Evolutionary conservation across 352 stramenopile genomes (phyloP), one percentile per base, ranked within the genome.

Genomic region (Peronospora destructor): DNA sequence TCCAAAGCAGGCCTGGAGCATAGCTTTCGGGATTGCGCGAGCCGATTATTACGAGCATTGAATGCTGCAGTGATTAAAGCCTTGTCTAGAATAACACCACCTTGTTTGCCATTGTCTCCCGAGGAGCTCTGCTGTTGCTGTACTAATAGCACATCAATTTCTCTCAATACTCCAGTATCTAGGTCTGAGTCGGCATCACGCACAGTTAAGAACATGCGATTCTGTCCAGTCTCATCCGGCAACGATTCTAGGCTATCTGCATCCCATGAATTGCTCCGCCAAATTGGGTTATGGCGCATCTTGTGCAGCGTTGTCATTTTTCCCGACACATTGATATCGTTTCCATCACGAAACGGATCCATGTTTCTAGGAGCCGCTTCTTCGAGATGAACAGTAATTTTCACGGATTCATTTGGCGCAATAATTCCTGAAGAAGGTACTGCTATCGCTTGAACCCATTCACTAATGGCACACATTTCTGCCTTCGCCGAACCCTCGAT

Each of bases 261-360:
- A 41, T 84, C 81, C 81, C 81, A 92, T 9, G 81, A 92, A 49
- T 87, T 92, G 44, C 78, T 92, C 50, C 81, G 48, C 81, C 81
- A 92, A 4, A 66, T 85, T 38, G 78, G 81, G 49, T 92, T 76
- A 40, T 87, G 77, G 2, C 80, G 72, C 66, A 87, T 79, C 55
- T 87, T 87, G 49, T 86, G 81, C 21, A 88, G 50, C 16, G 77
- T 37, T 17, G 74, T 55, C 26, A 54, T 48, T 32, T 74, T 73
- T 25, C 41, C 55, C 6, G 61, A 65, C 21, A 56, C 37, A n/a
- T 47, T 73, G 14, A 37, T 56, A 26, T 68, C 65, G 19, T 10
- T 56, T 34, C 51, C 56, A 43, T 77, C 68, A 37, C 53, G 64
- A 36, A 66, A 59, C 37, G 47, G n/a, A 42, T 42, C 14, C 14